Evolutionary conservation across 257 asterid species (phyloP).

Genomic region (Petunia secreta): DNA sequence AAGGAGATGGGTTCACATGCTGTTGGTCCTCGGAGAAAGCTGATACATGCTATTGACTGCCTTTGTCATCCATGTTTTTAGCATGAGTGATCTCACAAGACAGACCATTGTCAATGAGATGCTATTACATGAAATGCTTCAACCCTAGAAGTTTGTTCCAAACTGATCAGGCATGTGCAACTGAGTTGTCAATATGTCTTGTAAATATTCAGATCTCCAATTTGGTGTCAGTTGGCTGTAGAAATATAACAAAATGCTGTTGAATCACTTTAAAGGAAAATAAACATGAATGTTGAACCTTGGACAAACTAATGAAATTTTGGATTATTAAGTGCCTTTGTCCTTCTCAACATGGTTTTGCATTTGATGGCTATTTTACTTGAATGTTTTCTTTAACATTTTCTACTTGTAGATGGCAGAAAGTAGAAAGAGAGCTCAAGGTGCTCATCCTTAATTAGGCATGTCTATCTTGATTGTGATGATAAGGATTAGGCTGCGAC

Average conservation of each 20-base stretch:
- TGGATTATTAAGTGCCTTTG: background rate
- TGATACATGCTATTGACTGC: slow-evolving; percentile 91
- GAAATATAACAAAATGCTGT: background rate
- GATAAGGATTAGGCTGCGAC: background rate
- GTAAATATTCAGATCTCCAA: slow-evolving; percentile 10
- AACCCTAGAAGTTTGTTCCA: background rate
- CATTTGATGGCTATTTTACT: background rate
- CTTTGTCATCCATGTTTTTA: slow-evolving; percentile 85
- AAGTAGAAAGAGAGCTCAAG: background rate
- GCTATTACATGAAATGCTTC: background rate
- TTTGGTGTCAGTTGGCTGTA: background rate
- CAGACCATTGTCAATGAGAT: slow-evolving; percentile 4
- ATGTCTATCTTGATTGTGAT: background rate
- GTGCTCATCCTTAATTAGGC: background rate
- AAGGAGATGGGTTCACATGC: slow-evolving; percentile 86
- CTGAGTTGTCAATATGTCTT: background rate
- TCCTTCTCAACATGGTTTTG: background rate
- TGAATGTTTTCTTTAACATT: background rate
- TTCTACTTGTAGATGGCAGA: background rate
- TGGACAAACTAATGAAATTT: background rate
- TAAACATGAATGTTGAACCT: background rate
- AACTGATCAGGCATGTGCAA: background rate
- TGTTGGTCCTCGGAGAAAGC: slow-evolving; percentile 91
- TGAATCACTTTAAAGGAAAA: background rate
- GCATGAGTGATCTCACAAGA: slow-evolving; percentile 35